phyloP scores from a whole-genome alignment of 2,329 filamentous ascomycete species.

The Aspergillus tubingensis region DNA sequence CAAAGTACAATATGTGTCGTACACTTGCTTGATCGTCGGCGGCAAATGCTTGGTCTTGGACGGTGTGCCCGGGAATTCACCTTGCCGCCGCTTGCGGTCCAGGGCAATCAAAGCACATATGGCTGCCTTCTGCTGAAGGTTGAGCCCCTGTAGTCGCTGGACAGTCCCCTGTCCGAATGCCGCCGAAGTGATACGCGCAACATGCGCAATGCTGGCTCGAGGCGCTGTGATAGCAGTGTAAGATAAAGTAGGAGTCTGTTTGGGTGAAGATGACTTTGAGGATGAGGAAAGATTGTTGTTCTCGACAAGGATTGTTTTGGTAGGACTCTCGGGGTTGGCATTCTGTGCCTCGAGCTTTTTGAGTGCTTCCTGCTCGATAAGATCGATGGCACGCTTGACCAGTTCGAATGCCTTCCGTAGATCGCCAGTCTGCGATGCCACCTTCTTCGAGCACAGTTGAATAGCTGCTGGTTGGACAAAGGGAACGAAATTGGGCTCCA shows the following conservation, averaged over 20 bases:
- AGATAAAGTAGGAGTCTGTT: constrained; percentile 46
- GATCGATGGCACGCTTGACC: constrained; percentile 81
- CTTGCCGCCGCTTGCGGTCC: constrained; percentile 67
- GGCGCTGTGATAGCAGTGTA: constrained; percentile 80
- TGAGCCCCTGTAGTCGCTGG: constrained; percentile 82
- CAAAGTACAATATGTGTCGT: constrained; percentile 76
- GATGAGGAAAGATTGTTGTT: constrained; percentile 71
- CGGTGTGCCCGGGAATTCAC: constrained; percentile 53
- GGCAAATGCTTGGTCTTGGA: constrained; percentile 62
- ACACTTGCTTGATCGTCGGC: constrained; percentile 81
- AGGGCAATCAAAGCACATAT: constrained; percentile 84
- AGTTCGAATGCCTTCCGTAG: constrained; percentile 94
- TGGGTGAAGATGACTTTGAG: constrained; percentile 40
- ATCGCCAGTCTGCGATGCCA: constrained; percentile 91
- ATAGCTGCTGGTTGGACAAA: constrained; percentile 94
- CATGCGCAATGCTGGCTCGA: constrained; percentile 82
- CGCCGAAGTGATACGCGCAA: constrained; percentile 86
- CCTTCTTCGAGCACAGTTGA: constrained; percentile 90
- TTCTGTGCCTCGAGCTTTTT: constrained; percentile 67
- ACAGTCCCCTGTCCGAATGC: constrained; percentile 87
- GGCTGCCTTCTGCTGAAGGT: constrained; percentile 94
- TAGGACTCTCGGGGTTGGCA: constrained; percentile 61
- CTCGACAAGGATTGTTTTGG: constrained; percentile 76
- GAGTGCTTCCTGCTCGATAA: constrained; percentile 82
- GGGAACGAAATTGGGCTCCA: constrained; percentile 65